Evolutionary conservation across 495 filamentous ascomycete genomes (phyloP), one percentile per base, ranked within the genome.

Genomic region (Penicillium paxilli): DNA sequence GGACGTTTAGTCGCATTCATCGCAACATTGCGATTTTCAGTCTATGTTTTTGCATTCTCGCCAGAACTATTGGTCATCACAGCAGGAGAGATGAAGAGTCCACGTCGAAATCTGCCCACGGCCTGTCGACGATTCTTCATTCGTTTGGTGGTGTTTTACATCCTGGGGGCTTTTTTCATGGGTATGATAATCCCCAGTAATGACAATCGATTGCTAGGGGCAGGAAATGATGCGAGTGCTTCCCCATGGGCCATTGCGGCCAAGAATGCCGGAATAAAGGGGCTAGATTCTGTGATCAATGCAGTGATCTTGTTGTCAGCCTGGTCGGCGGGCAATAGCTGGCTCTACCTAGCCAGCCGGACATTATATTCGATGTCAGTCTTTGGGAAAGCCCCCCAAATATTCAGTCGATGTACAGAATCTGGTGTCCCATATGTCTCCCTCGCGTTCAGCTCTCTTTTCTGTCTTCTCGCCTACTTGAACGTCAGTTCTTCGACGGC

Each of bases 21-120:
- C 14, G 23, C 33, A 25, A 22, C 24, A 14, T 40, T 69, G 6
- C 59, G 65, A 14, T 62, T 84, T 79, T 83, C 76, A 82, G 75
- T 69, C 26, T 80, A 80, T 58, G 62, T 73, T 20, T 82, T 79
- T 57, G 71, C 62, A 22, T 76, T 77, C 51, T 69, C 72, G 2
- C 75, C 76, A 0, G 79, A 82, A 55, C 57, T 79, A 6, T 52
- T 82, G 25, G 69, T 76, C 20, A 63, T 75, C 7, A 70, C 78
- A 1, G 74, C 59, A 28, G 78, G 71, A 68, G 90, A 95, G 70
- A 83, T 87, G 35, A 14, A 47, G 77, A 76, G 19, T 86, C 89
- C 68, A 84, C 90, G 32, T 5, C 4, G 24, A 9, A 40, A 24
- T 24, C 17, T 49, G 8, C 47, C 47, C 0, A 37, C 8, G 4